Evolutionary conservation across 2,329 filamentous ascomycete species (phyloP), one percentile per base, ranked within the genome.

Genomic region (Coccinonectria pachysandricola): DNA sequence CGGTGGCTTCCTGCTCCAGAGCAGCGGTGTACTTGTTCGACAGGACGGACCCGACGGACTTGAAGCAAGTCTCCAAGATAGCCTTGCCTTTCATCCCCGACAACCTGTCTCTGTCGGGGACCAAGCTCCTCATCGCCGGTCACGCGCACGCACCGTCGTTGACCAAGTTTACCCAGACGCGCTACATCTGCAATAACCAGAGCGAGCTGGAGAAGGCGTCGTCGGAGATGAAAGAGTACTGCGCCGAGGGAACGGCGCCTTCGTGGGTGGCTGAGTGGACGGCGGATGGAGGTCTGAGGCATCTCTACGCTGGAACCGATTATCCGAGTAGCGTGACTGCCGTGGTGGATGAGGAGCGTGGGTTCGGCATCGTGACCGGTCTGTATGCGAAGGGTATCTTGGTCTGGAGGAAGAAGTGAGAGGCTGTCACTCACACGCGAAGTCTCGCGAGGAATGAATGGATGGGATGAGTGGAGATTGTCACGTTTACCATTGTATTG

Each of bases 11-110:
- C 0, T 53, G 57, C 6, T 39, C 37, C 11, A 24, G 32, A 5
- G 33, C 29, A 2, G 23, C 32, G 5, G 23, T 46, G 10, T 30
- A 34, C 3, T 4, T 45, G 3, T 39, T 34, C n/a, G 22, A 26
- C 2, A 33, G 23, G 4, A 27, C 31, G 0, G 3, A 29, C 7
- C 15, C 21, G 12, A 35, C 27, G 3, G 30, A 20, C 0, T 25
- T 40, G 6, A 28, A 30, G 7, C 15, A 19, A 3, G 18, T n/a
- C 5, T 30, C 15, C 2, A 31, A 24, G 6, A 30, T 43, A 4
- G 28, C 12, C 6, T 21, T 59, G 3, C 53, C 57, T 0, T 64
- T 60, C 31, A 15, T 54, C 6, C 52, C 57, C 0, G 60, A 64
- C 31, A 64, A 64, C 21, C 42, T 64, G 8, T 52, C 53, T 1